Percentiles rank a stretch among this genome's conserved stretches.
Conservation (phyloP, 257 asterid genomes). For the Ehretia macrophylla region DNA sequence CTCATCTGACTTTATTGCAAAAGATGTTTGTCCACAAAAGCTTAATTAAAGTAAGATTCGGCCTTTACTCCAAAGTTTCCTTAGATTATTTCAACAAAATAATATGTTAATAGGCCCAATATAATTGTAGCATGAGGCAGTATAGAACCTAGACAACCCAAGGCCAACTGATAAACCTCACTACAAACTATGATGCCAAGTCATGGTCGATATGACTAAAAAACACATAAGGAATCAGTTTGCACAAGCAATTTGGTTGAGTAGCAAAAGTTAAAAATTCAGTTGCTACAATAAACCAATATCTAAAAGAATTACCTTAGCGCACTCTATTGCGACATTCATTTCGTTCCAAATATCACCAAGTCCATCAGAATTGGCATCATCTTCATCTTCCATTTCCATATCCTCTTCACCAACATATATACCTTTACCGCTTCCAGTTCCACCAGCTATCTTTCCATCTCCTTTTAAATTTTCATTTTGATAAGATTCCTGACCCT, state of each 20-base stretch:
- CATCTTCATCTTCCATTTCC: neutral
- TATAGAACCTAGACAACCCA: no score
- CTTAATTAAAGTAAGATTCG: no score
- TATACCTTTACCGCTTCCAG: constrained; percentile 22
- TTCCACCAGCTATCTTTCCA: constrained; percentile 7
- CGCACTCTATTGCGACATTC: constrained; percentile 64
- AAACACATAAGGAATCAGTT: no score
- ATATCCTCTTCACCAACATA: constrained; percentile 7
- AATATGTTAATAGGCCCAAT: no score
- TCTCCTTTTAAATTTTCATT: neutral
- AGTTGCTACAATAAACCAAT: neutral
- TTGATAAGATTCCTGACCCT: neutral
- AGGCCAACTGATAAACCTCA: no score
- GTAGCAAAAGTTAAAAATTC: neutral
- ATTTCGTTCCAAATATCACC: constrained; percentile 73
- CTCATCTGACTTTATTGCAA: no score
- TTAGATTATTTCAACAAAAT: no score
- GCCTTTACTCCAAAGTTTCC: no score
- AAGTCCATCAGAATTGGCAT: constrained; percentile 6
- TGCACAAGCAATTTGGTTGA: neutral
- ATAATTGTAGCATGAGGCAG: no score
- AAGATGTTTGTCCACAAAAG: no score
- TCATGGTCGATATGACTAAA: no score
- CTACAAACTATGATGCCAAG: no score
- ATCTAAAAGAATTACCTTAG: constrained; percentile 55